Conservation (phyloP, 371 early-diverging fungal genomes). For the Mycotypha africana region DNA sequence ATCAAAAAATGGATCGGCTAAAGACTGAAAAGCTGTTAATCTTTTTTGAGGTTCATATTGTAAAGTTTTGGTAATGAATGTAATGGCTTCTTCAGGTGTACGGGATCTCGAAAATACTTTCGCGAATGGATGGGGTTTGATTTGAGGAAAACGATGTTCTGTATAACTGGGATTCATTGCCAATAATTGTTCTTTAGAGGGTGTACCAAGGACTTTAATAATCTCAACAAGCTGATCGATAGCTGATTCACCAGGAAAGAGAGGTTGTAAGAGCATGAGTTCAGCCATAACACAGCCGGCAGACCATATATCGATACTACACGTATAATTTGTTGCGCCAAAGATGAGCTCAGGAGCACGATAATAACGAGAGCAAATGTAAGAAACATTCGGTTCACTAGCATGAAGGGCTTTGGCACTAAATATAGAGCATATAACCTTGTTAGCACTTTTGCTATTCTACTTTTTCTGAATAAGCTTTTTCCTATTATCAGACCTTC, state of each 20-base stretch:
- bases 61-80: conserved; percentile 81
- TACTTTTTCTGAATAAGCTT: neutral
- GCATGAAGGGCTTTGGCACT: conserved; percentile 92
- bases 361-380: conserved; percentile 99
- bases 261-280: conserved; percentile 91
- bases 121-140: conserved; percentile 79
- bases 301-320: conserved; percentile 96
- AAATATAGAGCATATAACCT: neutral
- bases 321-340: conserved; percentile 93
- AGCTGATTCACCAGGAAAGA: conserved; percentile 98
- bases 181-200: conserved; percentile 91
- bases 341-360: conserved; percentile 98
- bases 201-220: conserved; percentile 99
- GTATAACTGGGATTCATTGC: conserved; percentile 97
- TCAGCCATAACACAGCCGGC: conserved; percentile 99
- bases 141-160: conserved; percentile 97
- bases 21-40: conserved; percentile 89
- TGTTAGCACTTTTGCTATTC: conserved; percentile 35
- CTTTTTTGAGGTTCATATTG: conserved; percentile 94
- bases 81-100: conserved; percentile 84
- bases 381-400: conserved; percentile 95
- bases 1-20: conserved; percentile 97
- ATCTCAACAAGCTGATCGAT: conserved; percentile 99
- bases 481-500: no score
- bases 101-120: conserved; percentile 87